These are phyloP conservation scores for Sporothrix brasiliensis DNA, from an alignment of 2,329 filamentous ascomycete genomes.

Conservation along the genomic window DNA sequence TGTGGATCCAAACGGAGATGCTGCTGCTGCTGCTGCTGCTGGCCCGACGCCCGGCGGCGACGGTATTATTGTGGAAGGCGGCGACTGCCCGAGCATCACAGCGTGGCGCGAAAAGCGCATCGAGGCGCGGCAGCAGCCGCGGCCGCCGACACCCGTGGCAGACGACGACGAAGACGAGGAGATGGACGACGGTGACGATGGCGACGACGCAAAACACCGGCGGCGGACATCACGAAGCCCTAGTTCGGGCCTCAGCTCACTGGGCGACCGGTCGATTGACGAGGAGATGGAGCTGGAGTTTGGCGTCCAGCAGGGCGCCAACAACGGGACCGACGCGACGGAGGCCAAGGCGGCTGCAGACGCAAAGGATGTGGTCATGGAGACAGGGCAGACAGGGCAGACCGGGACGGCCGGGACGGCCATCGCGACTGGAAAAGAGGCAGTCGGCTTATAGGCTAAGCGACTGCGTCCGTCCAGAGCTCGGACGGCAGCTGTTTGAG, in stretches of 20 bases:
- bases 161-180: constrained; percentile 13
- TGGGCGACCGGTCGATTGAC: constrained; percentile 53
- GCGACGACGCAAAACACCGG: constrained; percentile 34
- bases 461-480: background rate
- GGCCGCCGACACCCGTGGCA: constrained; percentile 28
- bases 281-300: constrained; percentile 53
- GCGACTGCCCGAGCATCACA: constrained; percentile 65
- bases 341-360: background rate
- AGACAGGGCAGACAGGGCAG: background rate
- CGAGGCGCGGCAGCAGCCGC: constrained; percentile 39
- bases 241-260: constrained; percentile 61
- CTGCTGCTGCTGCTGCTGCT: background rate
- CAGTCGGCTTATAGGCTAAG: background rate
- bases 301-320: background rate
- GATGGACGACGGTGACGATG: constrained; percentile 29
- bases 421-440: background rate
- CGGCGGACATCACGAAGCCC: constrained; percentile 48
- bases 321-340: background rate
- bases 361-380: background rate
- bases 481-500: background rate
- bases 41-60: constrained; percentile 47
- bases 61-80: constrained; percentile 73
- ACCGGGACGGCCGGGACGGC: background rate
- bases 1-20: background rate
- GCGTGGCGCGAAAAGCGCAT: constrained; percentile 60